A percentile compares a stretch with the other conserved stretches of the same genome.
These are phyloP conservation scores for Euphorbia corollata DNA, from an alignment of 441 rosid genomes.

Conservation along the genomic window DNA sequence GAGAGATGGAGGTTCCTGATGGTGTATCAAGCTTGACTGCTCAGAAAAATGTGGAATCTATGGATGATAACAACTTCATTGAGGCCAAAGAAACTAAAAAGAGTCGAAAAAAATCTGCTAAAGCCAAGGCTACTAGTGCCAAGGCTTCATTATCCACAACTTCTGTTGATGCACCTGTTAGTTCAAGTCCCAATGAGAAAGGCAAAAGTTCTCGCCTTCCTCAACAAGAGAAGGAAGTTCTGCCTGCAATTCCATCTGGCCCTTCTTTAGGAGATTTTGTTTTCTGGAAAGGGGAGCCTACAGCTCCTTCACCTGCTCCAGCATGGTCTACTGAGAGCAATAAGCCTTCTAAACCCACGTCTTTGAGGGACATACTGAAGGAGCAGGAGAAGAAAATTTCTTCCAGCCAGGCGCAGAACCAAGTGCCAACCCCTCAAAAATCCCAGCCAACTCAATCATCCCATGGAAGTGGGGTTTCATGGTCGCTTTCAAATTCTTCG, in stretches of 20 bases:
- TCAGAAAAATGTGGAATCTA: constrained; percentile 31
- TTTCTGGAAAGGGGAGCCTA: constrained; percentile 70
- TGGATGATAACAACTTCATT: constrained; percentile 67
- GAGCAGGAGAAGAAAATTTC: constrained; percentile 78
- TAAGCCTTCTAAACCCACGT: constrained; percentile 55
- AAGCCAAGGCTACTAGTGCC: constrained; percentile 57
- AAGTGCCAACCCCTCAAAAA: constrained; percentile 47
- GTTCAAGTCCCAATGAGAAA: constrained; percentile 65
- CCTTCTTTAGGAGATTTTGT: constrained; percentile 97
- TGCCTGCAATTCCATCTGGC: constrained; percentile 80
- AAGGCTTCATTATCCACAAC: constrained; percentile 40
- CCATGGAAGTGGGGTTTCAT: constrained; percentile 38
- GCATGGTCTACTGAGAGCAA: constrained; percentile 84
- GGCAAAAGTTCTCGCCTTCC: constrained; percentile 49
- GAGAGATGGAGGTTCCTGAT: constrained; percentile 43
- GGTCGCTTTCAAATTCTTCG: constrained; percentile 57
- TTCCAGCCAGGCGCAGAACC: constrained; percentile 39
- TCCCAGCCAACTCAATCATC: constrained; percentile 44
- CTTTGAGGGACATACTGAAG: constrained; percentile 82
- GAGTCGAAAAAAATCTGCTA: constrained; percentile 83
- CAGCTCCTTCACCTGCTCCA: constrained; percentile 46
- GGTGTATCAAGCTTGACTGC: constrained; percentile 24
- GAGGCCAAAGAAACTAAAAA: constrained; percentile 86
- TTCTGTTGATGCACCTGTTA: constrained; percentile 41
- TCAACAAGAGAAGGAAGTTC: constrained; percentile 60